phyloP scores from a whole-genome alignment of 2,329 filamentous ascomycete species.

The Hymenoscyphus fructigenus region DNA sequence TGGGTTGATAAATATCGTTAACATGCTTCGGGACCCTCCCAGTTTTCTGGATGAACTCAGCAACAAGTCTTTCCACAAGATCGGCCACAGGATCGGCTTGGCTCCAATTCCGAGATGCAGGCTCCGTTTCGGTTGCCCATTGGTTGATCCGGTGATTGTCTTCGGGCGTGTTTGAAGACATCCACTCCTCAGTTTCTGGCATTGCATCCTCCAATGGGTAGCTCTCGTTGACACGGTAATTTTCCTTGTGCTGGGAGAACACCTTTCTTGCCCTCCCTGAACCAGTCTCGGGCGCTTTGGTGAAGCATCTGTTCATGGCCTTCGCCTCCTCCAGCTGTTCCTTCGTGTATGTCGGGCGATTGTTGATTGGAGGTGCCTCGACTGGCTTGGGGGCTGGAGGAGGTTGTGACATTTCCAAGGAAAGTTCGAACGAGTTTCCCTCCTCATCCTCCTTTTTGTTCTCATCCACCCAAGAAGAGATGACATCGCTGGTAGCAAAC shows the following conservation, averaged over 20 bases:
- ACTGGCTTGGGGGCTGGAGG: neutral
- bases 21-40: conserved; percentile 14
- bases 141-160: neutral
- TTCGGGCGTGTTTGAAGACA: neutral
- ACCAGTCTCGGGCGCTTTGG: conserved; percentile 18
- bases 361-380: conserved; percentile 2
- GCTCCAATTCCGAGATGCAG: neutral
- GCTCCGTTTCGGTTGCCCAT: neutral
- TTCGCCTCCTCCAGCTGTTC: conserved; percentile 27
- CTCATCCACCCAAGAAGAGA: neutral
- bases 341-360: conserved; percentile 20
- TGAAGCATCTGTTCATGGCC: conserved; percentile 23
- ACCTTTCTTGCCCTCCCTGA: neutral
- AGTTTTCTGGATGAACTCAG: neutral
- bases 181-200: neutral
- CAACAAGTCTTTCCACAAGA: no score
- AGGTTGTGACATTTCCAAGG: neutral
- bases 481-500: neutral
- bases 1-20: conserved; percentile 28
- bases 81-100: no score
- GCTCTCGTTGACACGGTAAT: no score
- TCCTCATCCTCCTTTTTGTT: neutral
- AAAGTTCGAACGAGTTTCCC: conserved; percentile 1
- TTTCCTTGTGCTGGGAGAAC: no score
- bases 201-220: neutral